Conservation (phyloP, 202 grass and related monocot genomes). For the Musa balbisiana region DNA sequence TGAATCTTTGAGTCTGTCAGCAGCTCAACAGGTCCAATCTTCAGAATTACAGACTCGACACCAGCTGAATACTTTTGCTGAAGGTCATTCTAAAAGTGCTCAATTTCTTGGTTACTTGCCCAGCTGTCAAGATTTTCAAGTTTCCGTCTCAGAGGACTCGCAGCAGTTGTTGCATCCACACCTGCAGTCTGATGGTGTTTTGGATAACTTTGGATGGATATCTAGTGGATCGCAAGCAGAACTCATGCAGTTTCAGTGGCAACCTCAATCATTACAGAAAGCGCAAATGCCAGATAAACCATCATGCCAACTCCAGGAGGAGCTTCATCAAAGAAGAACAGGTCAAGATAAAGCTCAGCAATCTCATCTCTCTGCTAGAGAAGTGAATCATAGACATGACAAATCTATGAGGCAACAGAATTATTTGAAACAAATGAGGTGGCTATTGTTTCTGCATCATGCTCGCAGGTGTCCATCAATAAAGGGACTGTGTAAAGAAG, state of each 20-base stretch:
- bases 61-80: slow-evolving; percentile 42
- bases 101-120: slow-evolving; percentile 51
- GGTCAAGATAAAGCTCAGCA: slow-evolving; percentile 38
- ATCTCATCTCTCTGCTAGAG: slow-evolving; percentile 23
- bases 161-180: slow-evolving; percentile 25
- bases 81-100: slow-evolving; percentile 57
- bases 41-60: slow-evolving; percentile 63
- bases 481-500: slow-evolving; percentile 70
- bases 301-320: slow-evolving; percentile 45
- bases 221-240: slow-evolving; percentile 49
- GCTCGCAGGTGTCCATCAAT: slow-evolving; percentile 62
- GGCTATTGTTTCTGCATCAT: slow-evolving; percentile 73
- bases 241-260: slow-evolving; percentile 43
- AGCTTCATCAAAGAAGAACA: slow-evolving; percentile 58
- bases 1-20: slow-evolving; percentile 58
- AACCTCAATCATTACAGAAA: slow-evolving; percentile 51
- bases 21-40: slow-evolving; percentile 36
- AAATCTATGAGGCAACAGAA: slow-evolving; percentile 42
- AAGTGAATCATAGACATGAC: slow-evolving; percentile 29
- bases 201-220: slow-evolving; percentile 31
- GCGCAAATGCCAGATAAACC: slow-evolving; percentile 38
- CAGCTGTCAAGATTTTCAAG: slow-evolving; percentile 54
- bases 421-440: slow-evolving; percentile 62
- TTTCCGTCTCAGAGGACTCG: slow-evolving; percentile 46
- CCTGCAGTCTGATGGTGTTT: slow-evolving; percentile 17